A percentile compares a stretch with the other conserved stretches of the same genome.
phyloP scores from a whole-genome alignment of 225 moss, liverwort and hornwort species.

The Polytrichum commune region DNA sequence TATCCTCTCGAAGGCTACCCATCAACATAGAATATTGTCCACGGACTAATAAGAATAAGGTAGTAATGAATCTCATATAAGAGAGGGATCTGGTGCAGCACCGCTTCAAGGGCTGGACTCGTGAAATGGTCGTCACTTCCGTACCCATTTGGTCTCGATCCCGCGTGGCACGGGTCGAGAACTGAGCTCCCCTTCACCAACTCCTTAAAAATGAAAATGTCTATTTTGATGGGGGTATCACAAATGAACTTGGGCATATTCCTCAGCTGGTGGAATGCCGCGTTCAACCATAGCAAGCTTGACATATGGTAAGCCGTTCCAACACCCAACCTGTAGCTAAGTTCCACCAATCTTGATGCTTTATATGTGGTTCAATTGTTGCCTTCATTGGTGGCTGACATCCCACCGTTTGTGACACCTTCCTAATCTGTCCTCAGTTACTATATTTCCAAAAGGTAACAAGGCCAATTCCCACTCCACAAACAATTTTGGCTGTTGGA shows the following conservation, averaged over 20 bases:
- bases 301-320: conserved; percentile 60
- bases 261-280: conserved; percentile 79
- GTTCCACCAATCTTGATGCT: no score
- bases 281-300: conserved; percentile 60
- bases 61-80: not conserved
- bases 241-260: conserved; percentile 94
- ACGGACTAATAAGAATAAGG: no score
- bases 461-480: no score
- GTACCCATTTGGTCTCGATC: conserved; percentile 93
- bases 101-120: conserved; percentile 54
- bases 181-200: conserved; percentile 86
- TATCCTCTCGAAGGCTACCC: no score
- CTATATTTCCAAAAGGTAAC: no score
- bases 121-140: conserved; percentile 57
- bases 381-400: no score
- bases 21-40: no score
- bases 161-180: conserved; percentile 86
- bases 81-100: conserved; percentile 36
- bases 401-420: no score
- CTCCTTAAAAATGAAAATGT: conserved; percentile 99
- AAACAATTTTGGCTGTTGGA: no score
- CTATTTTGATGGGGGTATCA: conserved; percentile 79
- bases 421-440: no score
- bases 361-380: no score
- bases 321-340: no score